These are phyloP conservation scores for Lactifluus echinatus DNA, from an alignment of 768 basidiomycete species.

Conservation along the genomic window DNA sequence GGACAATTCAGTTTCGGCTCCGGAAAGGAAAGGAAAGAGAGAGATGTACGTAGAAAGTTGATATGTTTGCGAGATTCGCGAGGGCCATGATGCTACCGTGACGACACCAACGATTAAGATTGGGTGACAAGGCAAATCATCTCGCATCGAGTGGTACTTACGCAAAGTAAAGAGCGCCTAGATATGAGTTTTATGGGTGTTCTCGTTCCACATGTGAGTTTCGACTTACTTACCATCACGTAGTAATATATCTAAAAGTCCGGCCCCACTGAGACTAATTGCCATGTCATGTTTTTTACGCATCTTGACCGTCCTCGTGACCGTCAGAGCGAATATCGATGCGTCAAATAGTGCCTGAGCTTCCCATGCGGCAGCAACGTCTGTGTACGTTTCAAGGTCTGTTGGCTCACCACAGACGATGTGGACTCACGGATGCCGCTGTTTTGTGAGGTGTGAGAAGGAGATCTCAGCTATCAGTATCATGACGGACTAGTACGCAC, in stretches of 20 bases:
- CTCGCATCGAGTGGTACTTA: conserved; percentile 25
- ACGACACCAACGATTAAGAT: background rate
- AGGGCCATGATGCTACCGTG: conserved; percentile 45
- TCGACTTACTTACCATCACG: conserved; percentile 38
- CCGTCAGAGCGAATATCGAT: conserved; percentile 38
- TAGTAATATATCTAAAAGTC: conserved; percentile 35
- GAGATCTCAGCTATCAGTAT: background rate
- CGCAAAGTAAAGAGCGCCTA: conserved; percentile 51
- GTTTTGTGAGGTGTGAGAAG: background rate
- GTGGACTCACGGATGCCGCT: conserved; percentile 23
- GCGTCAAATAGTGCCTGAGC: conserved; percentile 42
- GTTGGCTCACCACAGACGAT: background rate
- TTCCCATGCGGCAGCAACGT: conserved; percentile 37
- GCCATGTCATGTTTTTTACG: conserved; percentile 26
- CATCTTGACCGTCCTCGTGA: conserved; percentile 35
- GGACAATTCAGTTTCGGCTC: background rate
- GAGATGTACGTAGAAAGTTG: conserved; percentile 31
- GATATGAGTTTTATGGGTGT: background rate
- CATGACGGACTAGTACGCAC: conserved; percentile 17
- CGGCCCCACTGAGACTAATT: conserved; percentile 23
- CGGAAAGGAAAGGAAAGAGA: background rate
- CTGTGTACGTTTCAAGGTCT: conserved; percentile 15
- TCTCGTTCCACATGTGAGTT: background rate
- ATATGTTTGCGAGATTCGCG: conserved; percentile 41
- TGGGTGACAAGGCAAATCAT: background rate